These are phyloP conservation scores for Eimeria acervulina DNA, from an alignment of 169 alveolate genomes.

Conservation along the genomic window DNA sequence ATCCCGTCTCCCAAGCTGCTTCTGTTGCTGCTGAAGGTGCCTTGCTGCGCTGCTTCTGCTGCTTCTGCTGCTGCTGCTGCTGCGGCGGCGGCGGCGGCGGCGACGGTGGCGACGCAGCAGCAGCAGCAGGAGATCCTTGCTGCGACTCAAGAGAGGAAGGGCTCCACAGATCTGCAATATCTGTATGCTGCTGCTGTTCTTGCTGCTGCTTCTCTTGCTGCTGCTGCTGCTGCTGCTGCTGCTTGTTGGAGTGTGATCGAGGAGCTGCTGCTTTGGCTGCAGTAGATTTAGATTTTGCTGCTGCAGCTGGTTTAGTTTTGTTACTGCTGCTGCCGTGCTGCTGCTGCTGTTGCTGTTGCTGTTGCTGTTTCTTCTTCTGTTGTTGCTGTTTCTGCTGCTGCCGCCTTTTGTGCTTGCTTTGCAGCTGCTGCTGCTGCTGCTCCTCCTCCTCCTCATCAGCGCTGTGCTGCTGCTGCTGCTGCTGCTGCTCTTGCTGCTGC, in stretches of 20 bases:
- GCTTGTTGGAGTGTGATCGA: too few relatives aligned
- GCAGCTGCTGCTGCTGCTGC: too few relatives aligned
- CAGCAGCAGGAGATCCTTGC: too few relatives aligned
- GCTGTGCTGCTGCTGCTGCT: too few relatives aligned
- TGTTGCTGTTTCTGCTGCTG: too few relatives aligned
- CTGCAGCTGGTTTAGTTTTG: neutral
- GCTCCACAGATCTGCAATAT: neutral
- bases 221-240: too few relatives aligned
- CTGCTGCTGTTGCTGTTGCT: too few relatives aligned
- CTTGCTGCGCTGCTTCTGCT: neutral
- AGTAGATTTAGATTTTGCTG: neutral
- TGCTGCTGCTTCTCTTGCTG: too few relatives aligned
- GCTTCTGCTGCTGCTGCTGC: neutral
- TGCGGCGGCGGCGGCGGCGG: neutral
- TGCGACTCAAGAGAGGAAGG: constrained; percentile 36
- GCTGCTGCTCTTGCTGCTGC: too few relatives aligned
- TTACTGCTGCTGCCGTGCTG: neutral
- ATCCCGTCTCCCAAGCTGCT: constrained; percentile 4
- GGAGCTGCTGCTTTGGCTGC: constrained; percentile 32
- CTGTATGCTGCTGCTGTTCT: neutral
- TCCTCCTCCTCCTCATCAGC: too few relatives aligned
- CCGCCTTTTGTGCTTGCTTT: too few relatives aligned
- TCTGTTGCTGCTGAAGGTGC: neutral
- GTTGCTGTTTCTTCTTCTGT: too few relatives aligned
- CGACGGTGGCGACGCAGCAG: neutral